Base-by-base conservation (phyloP, 129 eudicot species). In the Scalesia atractyloides region DNA sequence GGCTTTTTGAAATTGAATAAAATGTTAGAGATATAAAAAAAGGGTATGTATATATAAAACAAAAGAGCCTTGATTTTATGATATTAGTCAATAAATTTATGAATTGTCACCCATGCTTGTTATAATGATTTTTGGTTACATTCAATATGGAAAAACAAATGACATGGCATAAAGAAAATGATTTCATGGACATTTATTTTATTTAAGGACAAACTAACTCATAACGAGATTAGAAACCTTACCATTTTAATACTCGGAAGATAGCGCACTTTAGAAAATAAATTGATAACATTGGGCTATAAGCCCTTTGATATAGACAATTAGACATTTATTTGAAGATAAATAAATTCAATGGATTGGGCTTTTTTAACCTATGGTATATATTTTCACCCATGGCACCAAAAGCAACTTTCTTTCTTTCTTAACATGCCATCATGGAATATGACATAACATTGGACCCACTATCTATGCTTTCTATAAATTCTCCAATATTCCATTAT, bases 381-480 rank as follows among this genome's bases (percentile, higher is more conserved):
- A 75, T 52, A 26, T 65, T 18, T 66, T 66, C 49, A 56, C 36
- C 59, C 66, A 75, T 37, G 19, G 37, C 60, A 30, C 7, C 68
- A 59, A 68, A 68, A 59, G 52, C 75, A 13, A 68, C 43, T 39
- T 5, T 39, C 65, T 58, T 76, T 76, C 53, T 73, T 58, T 67
- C 26, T 57, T 30, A 50, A 57, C 44, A 68, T 58, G 69, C 69
- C 41, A 68, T 76, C 14, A 76, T 68, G 75, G 59, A 76, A 69
- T 76, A 58, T 47, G 80, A 59, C 75, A 68, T 68, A 50, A 47
- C 69, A 68, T 46, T 56, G 16, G 80, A 68, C 74, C 75, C 69
- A 68, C 69, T 14, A 47, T 34, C 53, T 47, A 43, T 68, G 59
- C 80, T 76, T 58, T 68, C 43, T 44, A 50, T 67, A 67, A 43